A percentile compares a stretch with the other conserved stretches of the same genome.
phyloP scores from a whole-genome alignment of 768 basidiomycete species.

The Podaxis sp. region DNA sequence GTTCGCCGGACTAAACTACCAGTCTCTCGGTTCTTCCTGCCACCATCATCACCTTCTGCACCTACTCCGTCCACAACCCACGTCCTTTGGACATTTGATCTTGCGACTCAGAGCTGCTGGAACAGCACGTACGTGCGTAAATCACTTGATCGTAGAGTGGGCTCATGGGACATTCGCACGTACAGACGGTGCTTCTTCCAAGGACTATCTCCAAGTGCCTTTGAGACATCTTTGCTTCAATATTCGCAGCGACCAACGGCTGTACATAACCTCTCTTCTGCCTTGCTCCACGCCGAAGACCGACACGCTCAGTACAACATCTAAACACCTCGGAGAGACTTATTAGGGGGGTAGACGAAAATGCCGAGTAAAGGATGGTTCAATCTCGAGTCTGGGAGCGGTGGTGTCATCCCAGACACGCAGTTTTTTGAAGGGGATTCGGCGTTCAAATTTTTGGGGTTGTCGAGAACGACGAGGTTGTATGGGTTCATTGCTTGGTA shows the following conservation, averaged over 20 bases:
- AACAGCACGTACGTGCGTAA: slow-evolving; percentile 21
- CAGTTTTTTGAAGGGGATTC: slow-evolving; percentile 88
- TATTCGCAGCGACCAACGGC: neutral
- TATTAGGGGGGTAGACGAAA: slow-evolving; percentile 5
- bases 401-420: slow-evolving; percentile 62
- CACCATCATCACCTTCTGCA: neutral
- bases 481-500: slow-evolving; percentile 87
- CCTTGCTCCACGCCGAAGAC: too few relatives aligned
- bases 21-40: neutral
- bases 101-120: slow-evolving; percentile 24
- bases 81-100: neutral
- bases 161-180: neutral
- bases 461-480: slow-evolving; percentile 75
- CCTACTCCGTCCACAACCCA: neutral
- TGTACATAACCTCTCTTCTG: neutral
- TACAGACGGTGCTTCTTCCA: neutral
- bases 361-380: slow-evolving; percentile 79
- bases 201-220: neutral
- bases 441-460: slow-evolving; percentile 74
- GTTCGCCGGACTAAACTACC: neutral
- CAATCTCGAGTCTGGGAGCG: slow-evolving; percentile 65
- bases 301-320: neutral
- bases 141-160: neutral
- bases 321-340: slow-evolving; percentile 8
- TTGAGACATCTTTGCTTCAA: neutral